phyloP scores from a whole-genome alignment of 2,329 filamentous ascomycete species.

The Fusarium agapanthi region DNA sequence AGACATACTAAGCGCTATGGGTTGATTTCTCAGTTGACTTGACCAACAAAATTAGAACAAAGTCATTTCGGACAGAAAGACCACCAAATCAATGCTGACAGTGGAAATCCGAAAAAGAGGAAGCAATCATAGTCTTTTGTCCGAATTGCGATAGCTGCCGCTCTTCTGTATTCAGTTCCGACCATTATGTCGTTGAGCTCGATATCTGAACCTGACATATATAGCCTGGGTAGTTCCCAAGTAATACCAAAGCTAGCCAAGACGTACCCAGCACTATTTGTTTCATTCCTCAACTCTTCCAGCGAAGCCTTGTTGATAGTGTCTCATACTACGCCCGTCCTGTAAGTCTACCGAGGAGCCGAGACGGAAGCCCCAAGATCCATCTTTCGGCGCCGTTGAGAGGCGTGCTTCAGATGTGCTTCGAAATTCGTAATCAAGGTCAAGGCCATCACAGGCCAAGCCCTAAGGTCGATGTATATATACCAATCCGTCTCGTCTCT shows the following conservation, averaged over 20 bases:
- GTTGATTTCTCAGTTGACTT: not conserved
- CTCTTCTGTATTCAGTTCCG: not conserved
- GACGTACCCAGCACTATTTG: conserved; percentile 19
- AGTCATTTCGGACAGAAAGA: too few species aligned
- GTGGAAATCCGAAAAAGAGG: not conserved
- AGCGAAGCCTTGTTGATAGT: conserved; percentile 16
- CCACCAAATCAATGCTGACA: not conserved
- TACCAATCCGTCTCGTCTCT: conserved; percentile 47
- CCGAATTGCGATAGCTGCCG: not conserved
- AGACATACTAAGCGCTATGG: conserved; percentile 23
- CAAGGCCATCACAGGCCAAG: not conserved
- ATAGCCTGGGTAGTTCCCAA: conserved; percentile 18
- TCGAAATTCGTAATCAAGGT: conserved; percentile 25
- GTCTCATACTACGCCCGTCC: conserved; percentile 29
- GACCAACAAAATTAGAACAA: not conserved
- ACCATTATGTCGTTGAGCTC: not conserved
- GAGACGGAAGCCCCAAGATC: conserved; percentile 38
- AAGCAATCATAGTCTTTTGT: not conserved
- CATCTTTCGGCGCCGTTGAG: conserved; percentile 13
- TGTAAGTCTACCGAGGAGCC: conserved; percentile 20
- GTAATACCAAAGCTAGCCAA: conserved; percentile 15
- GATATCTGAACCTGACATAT: conserved; percentile 6
- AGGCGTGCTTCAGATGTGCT: conserved; percentile 41
- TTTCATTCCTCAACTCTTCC: conserved; percentile 20
- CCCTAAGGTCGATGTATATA: not conserved